These are phyloP conservation scores for Syzygium aromaticum DNA, from an alignment of 345 rosid species.

Conservation along the genomic window DNA sequence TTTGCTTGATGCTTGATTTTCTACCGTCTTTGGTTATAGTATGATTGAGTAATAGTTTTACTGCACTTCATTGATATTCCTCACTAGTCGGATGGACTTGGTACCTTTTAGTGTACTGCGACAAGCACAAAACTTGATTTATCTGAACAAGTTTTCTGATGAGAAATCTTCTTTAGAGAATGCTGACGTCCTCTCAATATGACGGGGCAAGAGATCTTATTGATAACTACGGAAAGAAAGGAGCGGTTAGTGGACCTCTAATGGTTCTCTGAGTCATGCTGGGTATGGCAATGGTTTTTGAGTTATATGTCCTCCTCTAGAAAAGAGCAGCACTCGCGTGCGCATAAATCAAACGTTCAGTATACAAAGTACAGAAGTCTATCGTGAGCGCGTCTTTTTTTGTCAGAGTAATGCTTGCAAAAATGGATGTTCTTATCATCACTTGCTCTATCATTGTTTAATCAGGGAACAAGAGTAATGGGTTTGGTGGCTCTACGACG, in stretches of 20 bases:
- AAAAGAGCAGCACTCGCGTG: neutral
- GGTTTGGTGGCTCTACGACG: neutral
- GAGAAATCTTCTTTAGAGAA: neutral
- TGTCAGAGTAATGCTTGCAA: neutral
- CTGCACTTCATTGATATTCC: neutral
- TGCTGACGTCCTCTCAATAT: neutral
- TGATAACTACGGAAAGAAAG: neutral
- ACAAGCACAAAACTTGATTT: neutral
- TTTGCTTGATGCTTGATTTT: neutral
- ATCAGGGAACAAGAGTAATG: neutral
- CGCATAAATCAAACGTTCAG: neutral
- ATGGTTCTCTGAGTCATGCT: neutral
- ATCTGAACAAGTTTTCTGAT: neutral
- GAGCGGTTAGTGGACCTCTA: neutral
- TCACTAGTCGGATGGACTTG: neutral
- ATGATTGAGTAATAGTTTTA: neutral
- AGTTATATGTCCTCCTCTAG: neutral
- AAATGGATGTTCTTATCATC: neutral
- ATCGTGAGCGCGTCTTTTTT: neutral
- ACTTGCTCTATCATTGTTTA: neutral
- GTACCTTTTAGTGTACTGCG: neutral
- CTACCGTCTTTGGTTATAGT: neutral
- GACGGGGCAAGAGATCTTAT: neutral
- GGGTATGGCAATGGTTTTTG: neutral
- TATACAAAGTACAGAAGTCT: neutral